Percentiles rank a stretch among this genome's conserved stretches.
phyloP scores from a whole-genome alignment of 1,139 yeast genomes.

The Hansenula lynferdii region DNA sequence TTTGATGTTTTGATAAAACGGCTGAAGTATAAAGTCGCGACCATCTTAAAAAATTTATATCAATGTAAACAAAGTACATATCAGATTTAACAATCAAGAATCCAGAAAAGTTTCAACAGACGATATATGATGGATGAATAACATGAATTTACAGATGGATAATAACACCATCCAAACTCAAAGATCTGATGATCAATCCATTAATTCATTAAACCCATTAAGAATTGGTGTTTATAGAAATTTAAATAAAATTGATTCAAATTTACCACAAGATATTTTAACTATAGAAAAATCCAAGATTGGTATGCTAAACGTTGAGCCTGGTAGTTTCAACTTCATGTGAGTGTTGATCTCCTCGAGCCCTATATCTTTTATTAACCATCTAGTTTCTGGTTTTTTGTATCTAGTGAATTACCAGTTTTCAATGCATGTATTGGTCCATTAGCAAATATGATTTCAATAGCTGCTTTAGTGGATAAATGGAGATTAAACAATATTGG shows the following conservation, averaged over 20 bases:
- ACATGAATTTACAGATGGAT: neutral
- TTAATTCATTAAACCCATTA: neutral
- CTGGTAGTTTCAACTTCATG: neutral
- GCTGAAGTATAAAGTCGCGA: no score
- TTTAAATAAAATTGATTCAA: neutral
- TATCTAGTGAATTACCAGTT: constrained; percentile 66
- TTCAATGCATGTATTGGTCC: constrained; percentile 78
- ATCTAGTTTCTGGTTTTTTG: constrained; percentile 44
- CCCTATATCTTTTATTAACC: neutral
- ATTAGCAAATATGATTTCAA: constrained; percentile 64
- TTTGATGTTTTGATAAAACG: neutral
- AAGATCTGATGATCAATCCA: neutral
- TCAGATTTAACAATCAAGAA: no score
- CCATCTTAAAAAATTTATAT: no score
- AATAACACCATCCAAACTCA: neutral
- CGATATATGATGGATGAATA: no score
- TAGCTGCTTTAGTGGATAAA: constrained; percentile 64
- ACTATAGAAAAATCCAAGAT: constrained; percentile 2
- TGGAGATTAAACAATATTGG: constrained; percentile 47
- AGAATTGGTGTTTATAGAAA: neutral
- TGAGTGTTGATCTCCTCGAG: neutral
- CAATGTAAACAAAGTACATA: no score
- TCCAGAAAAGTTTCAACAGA: no score
- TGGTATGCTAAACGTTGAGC: constrained; percentile 1
- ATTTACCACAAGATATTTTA: neutral